Percentiles rank a stretch among this genome's conserved stretches.
These are phyloP conservation scores for Leccinum variabile DNA, from an alignment of 1,284 basidiomycete species.

Conservation along the genomic window DNA sequence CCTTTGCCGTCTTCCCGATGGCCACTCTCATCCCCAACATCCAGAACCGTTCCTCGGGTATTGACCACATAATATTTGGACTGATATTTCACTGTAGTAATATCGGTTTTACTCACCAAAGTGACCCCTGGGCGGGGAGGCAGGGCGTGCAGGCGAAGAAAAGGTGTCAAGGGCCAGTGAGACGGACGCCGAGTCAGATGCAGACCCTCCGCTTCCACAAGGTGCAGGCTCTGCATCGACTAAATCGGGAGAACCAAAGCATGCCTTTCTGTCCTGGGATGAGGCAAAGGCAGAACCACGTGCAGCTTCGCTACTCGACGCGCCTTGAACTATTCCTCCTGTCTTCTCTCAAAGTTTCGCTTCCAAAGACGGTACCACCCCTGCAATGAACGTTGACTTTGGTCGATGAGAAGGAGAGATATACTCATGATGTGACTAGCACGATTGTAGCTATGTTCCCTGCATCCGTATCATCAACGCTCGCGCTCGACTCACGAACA, in stretches of 20 bases:
- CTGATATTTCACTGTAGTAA: too few species aligned
- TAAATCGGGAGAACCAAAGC: not conserved
- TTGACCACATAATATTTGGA: too few species aligned
- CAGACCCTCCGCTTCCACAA: too few species aligned
- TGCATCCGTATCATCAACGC: not conserved
- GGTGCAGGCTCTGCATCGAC: too few species aligned
- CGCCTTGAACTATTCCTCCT: not conserved
- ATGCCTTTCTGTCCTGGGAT: not conserved
- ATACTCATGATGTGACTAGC: conserved; percentile 2
- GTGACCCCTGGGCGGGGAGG: too few species aligned
- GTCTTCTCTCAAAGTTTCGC: not conserved
- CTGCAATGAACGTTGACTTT: not conserved
- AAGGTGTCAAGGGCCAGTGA: too few species aligned
- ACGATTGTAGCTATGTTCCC: not conserved
- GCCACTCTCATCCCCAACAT: too few species aligned
- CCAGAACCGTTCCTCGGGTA: too few species aligned
- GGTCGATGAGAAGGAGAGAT: not conserved
- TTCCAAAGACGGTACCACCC: not conserved
- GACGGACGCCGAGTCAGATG: too few species aligned
- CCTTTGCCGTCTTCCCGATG: not conserved
- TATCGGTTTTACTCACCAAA: too few species aligned
- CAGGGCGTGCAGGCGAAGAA: too few species aligned
- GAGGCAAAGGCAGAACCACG: not conserved
- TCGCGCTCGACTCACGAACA: not conserved
- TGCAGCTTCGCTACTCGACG: not conserved